Evolutionary conservation across 176 grass and related monocot species (phyloP).

Genomic region (Saccharum officinarum): DNA sequence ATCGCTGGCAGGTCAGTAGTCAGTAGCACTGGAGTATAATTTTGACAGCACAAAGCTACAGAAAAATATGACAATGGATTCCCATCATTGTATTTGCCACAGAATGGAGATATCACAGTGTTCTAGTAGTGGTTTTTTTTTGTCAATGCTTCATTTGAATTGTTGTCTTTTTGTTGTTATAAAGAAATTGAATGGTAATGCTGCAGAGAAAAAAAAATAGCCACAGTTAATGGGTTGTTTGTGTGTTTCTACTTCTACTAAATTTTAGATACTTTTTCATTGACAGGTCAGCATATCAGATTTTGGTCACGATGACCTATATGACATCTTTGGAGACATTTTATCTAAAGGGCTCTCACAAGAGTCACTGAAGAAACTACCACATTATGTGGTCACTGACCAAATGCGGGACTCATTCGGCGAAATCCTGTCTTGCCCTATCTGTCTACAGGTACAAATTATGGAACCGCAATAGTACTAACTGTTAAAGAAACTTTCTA

Average conservation of each 20-base stretch:
- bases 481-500: background rate
- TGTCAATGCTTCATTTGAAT: background rate
- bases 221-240: background rate
- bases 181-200: conserved; percentile 14
- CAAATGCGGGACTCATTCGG: conserved; percentile 40
- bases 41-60: background rate
- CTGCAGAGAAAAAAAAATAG: background rate
- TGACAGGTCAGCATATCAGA: conserved; percentile 53
- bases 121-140: background rate
- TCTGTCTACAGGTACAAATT: conserved; percentile 77
- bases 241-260: conserved; percentile 5
- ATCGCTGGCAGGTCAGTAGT: conserved; percentile 73
- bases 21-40: conserved; percentile 27
- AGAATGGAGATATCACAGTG: background rate
- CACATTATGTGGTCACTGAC: conserved; percentile 55
- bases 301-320: conserved; percentile 62
- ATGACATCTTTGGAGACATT: conserved; percentile 76
- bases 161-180: background rate
- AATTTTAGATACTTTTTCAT: conserved; percentile 3
- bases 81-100: background rate
- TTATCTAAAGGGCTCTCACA: conserved; percentile 57
- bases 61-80: conserved; percentile 1
- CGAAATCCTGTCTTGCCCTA: conserved; percentile 61
- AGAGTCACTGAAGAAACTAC: conserved; percentile 68
- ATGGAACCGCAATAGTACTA: background rate